These are phyloP conservation scores for Penicillium angulare DNA, from an alignment of 495 filamentous ascomycete species.

Conservation along the genomic window DNA sequence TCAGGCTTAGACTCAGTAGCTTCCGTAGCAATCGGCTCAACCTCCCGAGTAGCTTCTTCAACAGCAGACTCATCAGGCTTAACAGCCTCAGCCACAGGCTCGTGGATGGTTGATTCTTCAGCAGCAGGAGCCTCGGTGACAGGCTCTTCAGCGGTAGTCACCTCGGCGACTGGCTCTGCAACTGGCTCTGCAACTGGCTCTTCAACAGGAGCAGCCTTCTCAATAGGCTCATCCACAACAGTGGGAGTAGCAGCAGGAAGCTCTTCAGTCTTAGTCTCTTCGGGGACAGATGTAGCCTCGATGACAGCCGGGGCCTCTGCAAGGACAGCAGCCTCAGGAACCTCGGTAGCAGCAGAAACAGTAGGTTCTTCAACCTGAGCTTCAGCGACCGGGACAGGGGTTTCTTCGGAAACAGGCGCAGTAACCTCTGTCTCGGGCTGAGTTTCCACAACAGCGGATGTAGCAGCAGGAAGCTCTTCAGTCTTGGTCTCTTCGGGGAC, in stretches of 20 bases:
- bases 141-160: background rate
- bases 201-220: slow-evolving; percentile 8
- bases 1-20: slow-evolving; percentile 6
- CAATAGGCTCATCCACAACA: too few species aligned
- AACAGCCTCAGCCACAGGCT: background rate
- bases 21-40: too few species aligned
- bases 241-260: too few species aligned
- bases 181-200: slow-evolving; percentile 3
- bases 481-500: background rate
- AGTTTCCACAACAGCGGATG: too few species aligned
- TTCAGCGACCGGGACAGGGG: background rate
- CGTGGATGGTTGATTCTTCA: background rate
- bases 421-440: background rate
- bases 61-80: background rate
- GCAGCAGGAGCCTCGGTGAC: background rate
- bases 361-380: background rate
- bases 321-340: background rate
- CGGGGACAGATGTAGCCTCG: background rate
- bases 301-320: background rate
- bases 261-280: too few species aligned
- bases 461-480: too few species aligned
- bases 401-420: slow-evolving; percentile 3
- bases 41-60: slow-evolving; percentile 1
- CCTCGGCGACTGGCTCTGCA: slow-evolving; percentile 8
- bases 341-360: slow-evolving; percentile 11